Conservation (phyloP, 2,329 filamentous ascomycete genomes). For the Alternaria postmessia region DNA sequence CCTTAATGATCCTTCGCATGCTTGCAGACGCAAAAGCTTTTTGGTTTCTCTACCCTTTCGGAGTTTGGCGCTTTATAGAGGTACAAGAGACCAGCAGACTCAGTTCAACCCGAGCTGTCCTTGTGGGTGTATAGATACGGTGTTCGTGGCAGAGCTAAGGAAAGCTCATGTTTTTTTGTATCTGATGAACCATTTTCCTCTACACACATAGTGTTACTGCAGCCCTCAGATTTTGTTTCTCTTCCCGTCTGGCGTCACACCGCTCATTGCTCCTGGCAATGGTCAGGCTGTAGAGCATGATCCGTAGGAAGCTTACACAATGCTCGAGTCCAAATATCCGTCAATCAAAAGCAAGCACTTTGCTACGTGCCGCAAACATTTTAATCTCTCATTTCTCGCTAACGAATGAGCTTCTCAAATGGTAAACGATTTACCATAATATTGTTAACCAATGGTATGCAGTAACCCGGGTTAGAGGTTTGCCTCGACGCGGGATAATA, state of each 20-base stretch:
- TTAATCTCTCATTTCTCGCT: background rate
- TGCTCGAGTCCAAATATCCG: background rate
- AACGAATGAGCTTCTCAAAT: background rate
- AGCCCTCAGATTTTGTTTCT: background rate
- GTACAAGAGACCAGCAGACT: conserved; percentile 1
- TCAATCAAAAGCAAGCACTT: background rate
- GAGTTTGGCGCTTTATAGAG: conserved; percentile 5
- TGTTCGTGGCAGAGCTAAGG: background rate
- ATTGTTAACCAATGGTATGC: background rate
- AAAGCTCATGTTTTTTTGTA: conserved; percentile 1
- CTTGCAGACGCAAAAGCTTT: background rate
- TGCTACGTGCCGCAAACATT: background rate
- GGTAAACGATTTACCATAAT: background rate
- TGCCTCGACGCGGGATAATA: conserved; percentile 2
- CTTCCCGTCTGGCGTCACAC: background rate
- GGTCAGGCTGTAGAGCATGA: background rate
- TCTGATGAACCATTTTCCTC: background rate
- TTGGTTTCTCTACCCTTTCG: background rate
- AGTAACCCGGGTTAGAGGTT: background rate
- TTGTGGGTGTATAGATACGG: background rate
- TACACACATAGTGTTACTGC: background rate
- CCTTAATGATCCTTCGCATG: conserved; percentile 1
- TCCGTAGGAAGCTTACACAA: background rate
- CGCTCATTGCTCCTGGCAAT: background rate
- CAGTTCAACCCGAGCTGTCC: conserved; percentile 3